A percentile compares a stretch with the other conserved stretches of the same genome.
Evolutionary conservation across 305 asterid genomes (phyloP).

Genomic region (Fraxinus latifolia): DNA sequence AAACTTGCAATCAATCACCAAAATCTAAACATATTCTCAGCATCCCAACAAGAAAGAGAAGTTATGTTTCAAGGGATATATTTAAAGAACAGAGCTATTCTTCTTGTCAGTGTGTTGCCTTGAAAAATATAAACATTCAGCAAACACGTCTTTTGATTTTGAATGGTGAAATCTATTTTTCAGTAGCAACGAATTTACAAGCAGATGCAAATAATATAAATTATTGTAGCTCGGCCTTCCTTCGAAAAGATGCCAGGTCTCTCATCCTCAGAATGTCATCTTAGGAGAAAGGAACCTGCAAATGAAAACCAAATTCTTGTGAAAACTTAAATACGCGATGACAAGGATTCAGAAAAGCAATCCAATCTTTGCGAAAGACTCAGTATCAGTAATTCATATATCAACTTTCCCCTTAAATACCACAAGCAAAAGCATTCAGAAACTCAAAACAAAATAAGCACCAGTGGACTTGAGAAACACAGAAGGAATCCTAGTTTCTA

Average conservation of each 20-base stretch:
- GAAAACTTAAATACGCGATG: not conserved
- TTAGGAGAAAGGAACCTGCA: constrained; percentile 37
- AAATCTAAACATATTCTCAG: not conserved
- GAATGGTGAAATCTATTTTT: constrained; percentile 5
- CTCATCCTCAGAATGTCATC: constrained; percentile 53
- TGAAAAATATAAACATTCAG: not conserved
- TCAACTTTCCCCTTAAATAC: not conserved
- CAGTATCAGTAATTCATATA: not conserved
- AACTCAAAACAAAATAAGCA: not conserved
- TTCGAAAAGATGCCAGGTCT: constrained; percentile 7
- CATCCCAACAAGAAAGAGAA: not conserved
- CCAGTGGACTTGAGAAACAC: not conserved
- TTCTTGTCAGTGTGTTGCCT: constrained; percentile 16
- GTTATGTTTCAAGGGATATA: not conserved
- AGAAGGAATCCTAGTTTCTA: not conserved
- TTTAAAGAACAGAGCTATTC: not conserved
- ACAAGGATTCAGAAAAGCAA: not conserved
- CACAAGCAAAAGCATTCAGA: not conserved
- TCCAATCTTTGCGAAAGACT: not conserved
- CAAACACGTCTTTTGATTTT: constrained; percentile 1
- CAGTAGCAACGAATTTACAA: constrained; percentile 20
- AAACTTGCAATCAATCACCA: not conserved
- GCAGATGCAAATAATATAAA: constrained; percentile 15
- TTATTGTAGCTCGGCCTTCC: constrained; percentile 20
- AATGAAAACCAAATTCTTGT: not conserved